These are phyloP conservation scores for Amylocystis lapponica DNA, from an alignment of 768 basidiomycete genomes.

Conservation along the genomic window DNA sequence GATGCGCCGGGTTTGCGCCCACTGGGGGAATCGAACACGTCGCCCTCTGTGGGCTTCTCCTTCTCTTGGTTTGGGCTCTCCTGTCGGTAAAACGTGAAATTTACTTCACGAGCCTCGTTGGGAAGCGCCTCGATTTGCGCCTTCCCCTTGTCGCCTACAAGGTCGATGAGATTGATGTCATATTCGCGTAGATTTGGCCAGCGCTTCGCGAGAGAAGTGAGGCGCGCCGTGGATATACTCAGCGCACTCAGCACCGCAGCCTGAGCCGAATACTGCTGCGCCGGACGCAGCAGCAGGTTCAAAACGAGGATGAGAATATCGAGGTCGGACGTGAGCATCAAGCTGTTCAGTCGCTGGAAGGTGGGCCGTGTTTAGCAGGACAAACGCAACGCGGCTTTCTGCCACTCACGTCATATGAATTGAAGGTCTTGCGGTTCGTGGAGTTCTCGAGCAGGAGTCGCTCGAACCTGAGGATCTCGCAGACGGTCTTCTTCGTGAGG, in stretches of 20 bases:
- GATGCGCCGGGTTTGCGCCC: conserved; percentile 38
- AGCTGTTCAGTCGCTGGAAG: conserved; percentile 77
- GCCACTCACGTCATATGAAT: conserved; percentile 89
- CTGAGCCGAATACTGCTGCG: conserved; percentile 91
- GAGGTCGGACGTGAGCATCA: conserved; percentile 84
- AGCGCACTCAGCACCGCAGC: conserved; percentile 78
- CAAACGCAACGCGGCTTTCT: neutral
- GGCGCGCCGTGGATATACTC: conserved; percentile 74
- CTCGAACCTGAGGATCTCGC: conserved; percentile 84
- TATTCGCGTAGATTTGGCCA: conserved; percentile 82
- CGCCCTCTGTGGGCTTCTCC: conserved; percentile 44
- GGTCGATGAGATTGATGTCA: conserved; percentile 68
- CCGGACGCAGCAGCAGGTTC: conserved; percentile 83
- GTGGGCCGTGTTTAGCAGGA: neutral
- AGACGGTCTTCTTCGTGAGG: conserved; percentile 64
- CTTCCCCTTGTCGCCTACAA: conserved; percentile 51
- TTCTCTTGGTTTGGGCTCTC: conserved; percentile 31
- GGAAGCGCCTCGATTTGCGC: conserved; percentile 59
- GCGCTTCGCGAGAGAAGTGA: conserved; percentile 77
- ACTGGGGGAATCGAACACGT: conserved; percentile 34
- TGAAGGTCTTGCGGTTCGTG: conserved; percentile 94
- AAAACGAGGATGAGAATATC: conserved; percentile 82
- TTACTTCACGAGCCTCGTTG: conserved; percentile 69
- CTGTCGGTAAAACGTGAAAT: conserved; percentile 76
- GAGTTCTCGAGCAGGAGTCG: conserved; percentile 92